These are phyloP conservation scores for Phytophthora fragariaefolia DNA, from an alignment of 352 stramenopile genomes.

Conservation along the genomic window DNA sequence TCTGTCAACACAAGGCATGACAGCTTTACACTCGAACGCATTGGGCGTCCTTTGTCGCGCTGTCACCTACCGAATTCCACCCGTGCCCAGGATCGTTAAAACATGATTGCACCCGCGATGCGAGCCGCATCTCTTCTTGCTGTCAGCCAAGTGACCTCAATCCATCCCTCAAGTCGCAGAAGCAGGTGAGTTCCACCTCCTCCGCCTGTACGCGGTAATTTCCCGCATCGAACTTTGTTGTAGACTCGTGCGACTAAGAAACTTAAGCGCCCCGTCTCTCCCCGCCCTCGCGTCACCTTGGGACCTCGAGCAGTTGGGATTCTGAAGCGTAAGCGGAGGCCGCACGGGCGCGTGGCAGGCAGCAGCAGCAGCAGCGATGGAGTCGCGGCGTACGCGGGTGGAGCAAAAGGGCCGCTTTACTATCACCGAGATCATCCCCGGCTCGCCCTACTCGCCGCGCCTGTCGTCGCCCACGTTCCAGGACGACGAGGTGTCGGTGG, in stretches of 20 bases:
- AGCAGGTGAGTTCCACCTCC: no score
- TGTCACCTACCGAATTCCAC: neutral
- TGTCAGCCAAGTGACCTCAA: no score
- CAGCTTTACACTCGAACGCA: constrained; percentile 33
- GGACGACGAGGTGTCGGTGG: constrained; percentile 23
- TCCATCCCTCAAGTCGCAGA: no score
- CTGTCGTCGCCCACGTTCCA: constrained; percentile 31
- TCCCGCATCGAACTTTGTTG: no score
- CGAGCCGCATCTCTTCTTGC: no score
- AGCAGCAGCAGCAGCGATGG: constrained; percentile 25
- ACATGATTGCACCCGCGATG: no score
- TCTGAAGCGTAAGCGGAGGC: constrained; percentile 9
- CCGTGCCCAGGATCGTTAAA: neutral
- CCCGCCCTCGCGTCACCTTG: constrained; percentile 1
- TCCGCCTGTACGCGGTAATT: no score
- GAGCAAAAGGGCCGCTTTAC: constrained; percentile 84
- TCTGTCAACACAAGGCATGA: constrained; percentile 32
- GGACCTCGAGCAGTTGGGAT: constrained; percentile 25
- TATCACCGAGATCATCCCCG: constrained; percentile 79
- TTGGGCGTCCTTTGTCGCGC: constrained; percentile 18
- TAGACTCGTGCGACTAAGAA: no score
- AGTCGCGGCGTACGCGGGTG: constrained; percentile 55
- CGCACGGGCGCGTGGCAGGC: neutral
- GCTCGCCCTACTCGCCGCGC: constrained; percentile 50
- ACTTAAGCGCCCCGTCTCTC: neutral